Evolutionary conservation across 2,329 filamentous ascomycete genomes (phyloP), one percentile per base, ranked within the genome.

Genomic region (Alternaria viburni): DNA sequence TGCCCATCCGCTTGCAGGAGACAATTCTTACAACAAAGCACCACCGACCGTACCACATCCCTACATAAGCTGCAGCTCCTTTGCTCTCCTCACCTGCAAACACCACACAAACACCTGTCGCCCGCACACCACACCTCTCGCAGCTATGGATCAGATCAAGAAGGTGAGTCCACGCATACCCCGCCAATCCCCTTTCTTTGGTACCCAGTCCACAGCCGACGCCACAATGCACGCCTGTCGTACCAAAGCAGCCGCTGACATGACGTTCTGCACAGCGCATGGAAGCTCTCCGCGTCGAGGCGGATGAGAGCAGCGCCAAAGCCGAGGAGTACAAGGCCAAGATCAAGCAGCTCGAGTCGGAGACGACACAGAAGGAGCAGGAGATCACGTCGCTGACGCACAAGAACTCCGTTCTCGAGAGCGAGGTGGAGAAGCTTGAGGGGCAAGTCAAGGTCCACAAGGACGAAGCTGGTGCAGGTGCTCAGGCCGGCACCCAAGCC

Each of bases 301-400:
- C 93, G 78, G 96, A 98, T 79, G 91, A 96, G 81, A 90, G 92
- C 69, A 84, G 89, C 70, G 84, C 86, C 80, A 91, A 95, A 85
- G 90, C 91, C 69, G 93, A 97, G 80, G 95, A 98, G 84, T 89
- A 97, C 72, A 90, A 96, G 85, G 72, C 83, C 76, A 94, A 93
- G 85, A 88, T 97, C 85, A 98, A 97, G 88, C 82, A 84, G 58
- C 88, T 98, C 69, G 94, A 99, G 85, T 91, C 97, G 83, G 95
- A 98, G 86, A 97, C 93, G 82, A 87, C 97, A 68, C 87, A 91
- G 80, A 98, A 98, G 87, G 96, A 98, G 86, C 94, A 98, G 84
- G 95, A 98, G 82, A 97, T 98, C 83, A 96, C 92, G 72, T 98
- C 96, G 57, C 89, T 98, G 77, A 89, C 91, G 80, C 95, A 98